Evolutionary conservation across 345 rosid species (phyloP), one percentile per base, ranked within the genome.

Genomic region (Pistacia vera): DNA sequence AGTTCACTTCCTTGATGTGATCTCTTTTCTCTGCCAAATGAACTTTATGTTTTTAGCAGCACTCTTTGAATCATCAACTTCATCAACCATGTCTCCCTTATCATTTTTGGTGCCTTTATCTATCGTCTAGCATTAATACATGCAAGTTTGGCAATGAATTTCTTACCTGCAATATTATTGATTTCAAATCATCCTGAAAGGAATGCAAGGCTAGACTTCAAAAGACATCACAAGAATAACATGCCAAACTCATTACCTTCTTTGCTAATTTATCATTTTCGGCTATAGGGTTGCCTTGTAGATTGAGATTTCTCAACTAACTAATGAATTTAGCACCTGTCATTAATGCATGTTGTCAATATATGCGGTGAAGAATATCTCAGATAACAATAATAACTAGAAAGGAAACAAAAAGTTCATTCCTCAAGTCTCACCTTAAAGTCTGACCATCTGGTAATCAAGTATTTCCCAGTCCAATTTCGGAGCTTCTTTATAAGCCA

Each of bases 381-480:
- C 30, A 63, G 78, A 63, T 30, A 66, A 58, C 71, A n/a, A 63
- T 60, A 35, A 6, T 18, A 76, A 62, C 22, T 16, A 2, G 60
- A 46, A n/a, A 63, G 55, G n/a, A 41, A 4, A 8, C 17, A 25
- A 14, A 58, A 38, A 49, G 41, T 76, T 62, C 16, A n/a, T 16
- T 48, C 68, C 54, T 46, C 3, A 56, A 64, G 20, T 33, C 81
- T 64, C 62, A 93, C 98, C 98, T 92, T 92, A 79, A 95, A 60
- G 66, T 91, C 95, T 57, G 93, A 86, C 91, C 91, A 81, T 63
- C 86, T 84, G 3, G 80, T 73, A 75, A 95, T 88, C 82, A 78
- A 78, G 78, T 95, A 88, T 92, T 95, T 68, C 99, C 99, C 83
- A 85, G 82, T 95, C 99, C 84, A 79, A 84, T 82, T 90, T 72